Base-by-base conservation (phyloP, 495 filamentous ascomycete species). In the Penicillium simplicissimum region DNA sequence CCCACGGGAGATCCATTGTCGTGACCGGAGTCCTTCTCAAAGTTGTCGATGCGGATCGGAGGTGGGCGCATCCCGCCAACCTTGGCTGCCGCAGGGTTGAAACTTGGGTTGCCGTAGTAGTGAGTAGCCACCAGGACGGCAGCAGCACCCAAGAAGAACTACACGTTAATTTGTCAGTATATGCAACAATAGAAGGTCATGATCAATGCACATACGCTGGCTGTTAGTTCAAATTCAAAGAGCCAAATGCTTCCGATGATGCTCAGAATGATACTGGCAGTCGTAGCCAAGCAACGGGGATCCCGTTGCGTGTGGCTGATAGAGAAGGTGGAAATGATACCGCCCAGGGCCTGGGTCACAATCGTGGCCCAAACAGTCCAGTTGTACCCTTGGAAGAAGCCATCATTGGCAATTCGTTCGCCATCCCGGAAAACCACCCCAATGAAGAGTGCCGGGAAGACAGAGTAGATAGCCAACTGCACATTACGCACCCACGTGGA, bases 341-440 rank as follows among this genome's bases (percentile, higher is more conserved):
- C 95, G 42, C 93, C 93, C 11, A 88, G 67, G 0, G 94, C 90
- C 70, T 98, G 95, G 52, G 93, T 82, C 3, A 84, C 61, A 58
- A 98, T 89, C 14, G 91, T 88, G 2, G 87, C 83, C 94, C 93
- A 97, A 4, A 98, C 95, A 31, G 93, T 81, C 77, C 82, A 84
- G 73, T 94, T 97, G 77, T 98, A 98, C 8, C 95, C 95, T 19
- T 88, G 88, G 68, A 98, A 97, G 73, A 98, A 91, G 6, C 95
- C 93, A 66, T 90, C 84, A 70, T 86, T 85, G 21, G 88, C 83
- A 58, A 98, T 93, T 56, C 89, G 85, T 57, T 86, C 85, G 11
- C 95, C 95, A 67, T 98, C 95, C 56, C 90, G 89, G 68, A 90
- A 88, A 4, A 96, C 75, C 6, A 98, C 89, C 0, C 93, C 94